A percentile compares a stretch with the other conserved stretches of the same genome.
These are phyloP conservation scores for Solanum bulbocastanum DNA, from an alignment of 257 asterid species.

Conservation along the genomic window DNA sequence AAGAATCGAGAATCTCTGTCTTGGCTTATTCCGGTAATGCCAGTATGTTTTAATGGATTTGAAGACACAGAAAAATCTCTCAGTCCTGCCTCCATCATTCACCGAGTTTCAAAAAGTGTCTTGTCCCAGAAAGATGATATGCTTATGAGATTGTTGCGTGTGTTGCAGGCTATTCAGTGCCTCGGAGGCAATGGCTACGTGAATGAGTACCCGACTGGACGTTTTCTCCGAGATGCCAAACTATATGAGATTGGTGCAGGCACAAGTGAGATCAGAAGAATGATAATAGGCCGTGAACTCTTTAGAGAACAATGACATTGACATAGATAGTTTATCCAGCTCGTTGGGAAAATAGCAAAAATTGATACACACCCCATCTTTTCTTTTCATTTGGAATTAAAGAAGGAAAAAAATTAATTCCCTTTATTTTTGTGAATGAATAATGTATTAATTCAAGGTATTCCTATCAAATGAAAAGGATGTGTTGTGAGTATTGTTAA, in stretches of 20 bases:
- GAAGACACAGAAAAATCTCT: not conserved
- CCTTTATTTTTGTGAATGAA: not conserved
- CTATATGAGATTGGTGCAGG: slow-evolving; percentile 96
- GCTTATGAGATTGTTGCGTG: not conserved
- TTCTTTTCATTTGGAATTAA: not conserved
- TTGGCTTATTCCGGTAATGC: not conserved
- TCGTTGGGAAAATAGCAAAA: not conserved
- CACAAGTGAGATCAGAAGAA: slow-evolving; percentile 88
- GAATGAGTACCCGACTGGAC: slow-evolving; percentile 93
- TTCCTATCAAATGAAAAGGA: not conserved
- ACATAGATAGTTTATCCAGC: not conserved
- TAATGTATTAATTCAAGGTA: not conserved
- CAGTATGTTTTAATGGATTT: not conserved
- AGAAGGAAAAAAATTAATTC: not conserved
- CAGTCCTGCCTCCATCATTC: not conserved
- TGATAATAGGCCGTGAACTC: slow-evolving; percentile 80
- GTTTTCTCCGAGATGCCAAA: slow-evolving; percentile 88
- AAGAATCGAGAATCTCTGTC: not conserved
- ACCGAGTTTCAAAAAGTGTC: not conserved
- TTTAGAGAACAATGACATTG: slow-evolving; percentile 46
- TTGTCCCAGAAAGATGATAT: not conserved
- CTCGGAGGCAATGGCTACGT: slow-evolving; percentile 95
- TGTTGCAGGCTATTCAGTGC: slow-evolving; percentile 88
- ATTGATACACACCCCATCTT: not conserved
- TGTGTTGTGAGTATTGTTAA: not conserved